Evolutionary conservation across 1,284 basidiomycete species (phyloP), one percentile per base, ranked within the genome.

Genomic region (Rhodotorula mucilaginosa): DNA sequence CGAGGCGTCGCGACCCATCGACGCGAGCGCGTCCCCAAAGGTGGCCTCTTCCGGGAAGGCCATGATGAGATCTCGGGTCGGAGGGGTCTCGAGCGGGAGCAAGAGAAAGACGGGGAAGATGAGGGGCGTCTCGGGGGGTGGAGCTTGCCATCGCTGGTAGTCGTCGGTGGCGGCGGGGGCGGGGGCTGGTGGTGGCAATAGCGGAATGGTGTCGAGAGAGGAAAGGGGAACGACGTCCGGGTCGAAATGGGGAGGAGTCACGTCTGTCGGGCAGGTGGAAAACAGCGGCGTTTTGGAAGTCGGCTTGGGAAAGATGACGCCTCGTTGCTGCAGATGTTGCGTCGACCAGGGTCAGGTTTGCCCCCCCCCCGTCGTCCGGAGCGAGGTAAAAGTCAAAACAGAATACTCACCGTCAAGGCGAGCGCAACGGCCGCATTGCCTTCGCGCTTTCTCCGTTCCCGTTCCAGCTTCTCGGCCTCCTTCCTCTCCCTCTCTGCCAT

Each of bases 51-150:
- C 94, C 77, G 89, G 86, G 82, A 94, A 97, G 68, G 89, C 85
- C 19, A 90, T 85, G 76, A 97, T 91, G 70, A 95, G 85, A 82
- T 99, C 95, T 61, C 92, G 91, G 34, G 88, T 92, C 46, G 89
- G 76, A 2, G 75, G 78, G 0, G 61, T 87, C 78, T 95, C 85
- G 81, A 93, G 89, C 2, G 97, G 97, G 81, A 98, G 97, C 71
- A 97, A 85, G 81, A 98, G 89, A 83, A 97, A 91, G 29, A 91
- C 88, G 7, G 96, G 94, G 79, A 97, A 84, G 70, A 96, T 83
- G 64, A 98, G 82, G 0, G 90, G 87, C 79, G 82, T 90, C 84
- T 77, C 76, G 12, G 78, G 87, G 83, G 79, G 78, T 0, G 81
- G 79, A 1, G 61, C 86, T 78, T 79, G 87, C 89, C 81, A 92